Evolutionary conservation across 257 asterid genomes (phyloP), one percentile per base, ranked within the genome.

Genomic region (Forsythia viridissima): DNA sequence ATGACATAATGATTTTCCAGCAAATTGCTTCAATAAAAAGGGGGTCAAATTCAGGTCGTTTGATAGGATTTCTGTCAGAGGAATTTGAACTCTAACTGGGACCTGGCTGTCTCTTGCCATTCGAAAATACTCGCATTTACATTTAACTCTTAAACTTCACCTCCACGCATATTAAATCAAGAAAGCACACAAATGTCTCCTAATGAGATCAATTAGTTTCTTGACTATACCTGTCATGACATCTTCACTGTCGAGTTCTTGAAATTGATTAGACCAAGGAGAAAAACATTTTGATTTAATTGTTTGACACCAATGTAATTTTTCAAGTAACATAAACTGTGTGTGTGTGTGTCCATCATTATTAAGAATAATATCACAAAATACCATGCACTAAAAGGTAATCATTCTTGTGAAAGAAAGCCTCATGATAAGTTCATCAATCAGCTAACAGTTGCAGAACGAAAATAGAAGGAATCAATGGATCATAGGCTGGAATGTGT

Each of bases 161-260:
- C 78, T 75, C 63, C 69, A 42, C 24, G 38, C 57, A 1, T 40
- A 67, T 30, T 71, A 77, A 71, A 71, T 71, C 81, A 78, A 41
- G 46, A 65, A 76, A 76, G 44, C 34, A 8, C 24, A 75, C 46
- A 76, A 65, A 41, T 36, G 20, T 24, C 72, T 68, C 21, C 43
- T 13, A 40, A 59, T 52, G 9, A 70, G 41, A 44, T 44, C 0
- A 10, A 44, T 43, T 43, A 43, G 4, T 43, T 43, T 43, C 15
- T 43, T 13, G 51, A 43, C 51, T 43, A 43, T 44, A 44, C 51
- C 15, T 44, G 51, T 10, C 16, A 44, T 44, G 51, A 44, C 15
- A 44, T 44, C 16, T 44, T 10, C 4, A 3, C 51, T 11, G 12
- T 44, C 15, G 51, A 11, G 15, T 44, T 44, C 51, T 44, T 44